These are phyloP conservation scores for Sarcomyxa edulis DNA, from an alignment of 768 basidiomycete genomes.

Conservation along the genomic window DNA sequence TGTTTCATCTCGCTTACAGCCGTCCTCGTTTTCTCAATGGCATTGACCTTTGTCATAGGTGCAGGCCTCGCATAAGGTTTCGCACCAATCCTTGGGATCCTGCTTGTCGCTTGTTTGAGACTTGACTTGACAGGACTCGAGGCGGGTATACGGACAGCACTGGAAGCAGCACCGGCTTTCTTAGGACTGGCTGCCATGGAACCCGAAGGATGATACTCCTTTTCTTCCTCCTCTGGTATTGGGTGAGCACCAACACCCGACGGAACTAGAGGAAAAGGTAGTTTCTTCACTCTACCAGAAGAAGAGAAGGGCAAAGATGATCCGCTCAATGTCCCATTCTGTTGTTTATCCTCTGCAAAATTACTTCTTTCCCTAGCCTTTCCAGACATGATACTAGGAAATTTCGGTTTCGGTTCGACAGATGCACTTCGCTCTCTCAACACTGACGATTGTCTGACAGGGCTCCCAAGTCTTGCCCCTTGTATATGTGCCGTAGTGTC, in stretches of 20 bases:
- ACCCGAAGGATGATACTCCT: conserved; percentile 1
- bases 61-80: conserved; percentile 53
- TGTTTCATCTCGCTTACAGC: not conserved
- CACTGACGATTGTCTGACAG: conserved; percentile 16
- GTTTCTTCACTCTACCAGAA: too few relatives aligned
- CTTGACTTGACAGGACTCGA: conserved; percentile 35
- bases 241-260: conserved; percentile 10
- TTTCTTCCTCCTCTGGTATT: conserved; percentile 27
- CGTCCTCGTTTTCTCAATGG: conserved; percentile 6
- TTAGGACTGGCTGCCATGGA: not conserved
- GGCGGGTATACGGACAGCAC: conserved; percentile 16
- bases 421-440: conserved; percentile 26
- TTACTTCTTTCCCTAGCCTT: too few relatives aligned
- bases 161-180: conserved; percentile 11
- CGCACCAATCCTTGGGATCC: conserved; percentile 54
- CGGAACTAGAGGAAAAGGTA: conserved; percentile 33
- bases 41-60: conserved; percentile 8
- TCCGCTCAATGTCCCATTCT: too few relatives aligned
- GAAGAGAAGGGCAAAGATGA: too few relatives aligned
- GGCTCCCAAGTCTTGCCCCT: conserved; percentile 20
- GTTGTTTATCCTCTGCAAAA: too few relatives aligned
- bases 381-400: too few relatives aligned
- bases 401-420: conserved; percentile 18
- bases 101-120: conserved; percentile 46
- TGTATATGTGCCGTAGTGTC: conserved; percentile 7